Evolutionary conservation across 2,329 filamentous ascomycete species (phyloP).

Genomic region (Chalaropsis thielavioides): DNA sequence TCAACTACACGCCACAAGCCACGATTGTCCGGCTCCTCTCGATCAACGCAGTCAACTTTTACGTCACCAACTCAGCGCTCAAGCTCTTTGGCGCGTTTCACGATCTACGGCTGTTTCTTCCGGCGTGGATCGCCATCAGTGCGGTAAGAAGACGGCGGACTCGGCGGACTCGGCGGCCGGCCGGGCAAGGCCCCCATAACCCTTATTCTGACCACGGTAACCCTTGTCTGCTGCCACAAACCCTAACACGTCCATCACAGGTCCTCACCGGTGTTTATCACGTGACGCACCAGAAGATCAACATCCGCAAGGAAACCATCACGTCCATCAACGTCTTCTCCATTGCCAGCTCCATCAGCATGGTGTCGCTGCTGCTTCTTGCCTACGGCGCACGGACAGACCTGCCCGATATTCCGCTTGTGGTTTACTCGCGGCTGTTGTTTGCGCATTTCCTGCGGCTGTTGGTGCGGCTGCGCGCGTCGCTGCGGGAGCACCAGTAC

Average conservation of each 20-base stretch:
- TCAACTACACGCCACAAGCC: constrained; percentile 69
- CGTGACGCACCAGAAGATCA: constrained; percentile 62
- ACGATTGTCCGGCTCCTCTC: constrained; percentile 67
- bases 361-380: constrained; percentile 53
- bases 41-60: constrained; percentile 59
- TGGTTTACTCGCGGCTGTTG: constrained; percentile 28
- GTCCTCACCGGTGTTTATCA: constrained; percentile 63
- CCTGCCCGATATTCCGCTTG: constrained; percentile 45
- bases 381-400: constrained; percentile 48
- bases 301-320: constrained; percentile 64
- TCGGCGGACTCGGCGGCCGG: too few relatives aligned
- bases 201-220: too few relatives aligned
- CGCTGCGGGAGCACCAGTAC: constrained; percentile 18
- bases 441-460: constrained; percentile 26
- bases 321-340: constrained; percentile 67
- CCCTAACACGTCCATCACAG: constrained; percentile 26
- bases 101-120: constrained; percentile 55
- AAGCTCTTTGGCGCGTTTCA: constrained; percentile 55
- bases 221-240: too few relatives aligned
- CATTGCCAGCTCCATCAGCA: constrained; percentile 60
- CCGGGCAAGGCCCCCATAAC: too few relatives aligned
- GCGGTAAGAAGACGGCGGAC: constrained; percentile 49
- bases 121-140: constrained; percentile 65
- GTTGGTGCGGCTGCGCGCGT: constrained; percentile 22
- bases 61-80: constrained; percentile 58